Evolutionary conservation across 2,329 filamentous ascomycete species (phyloP).

Genomic region (Harringtonia lauricola): DNA sequence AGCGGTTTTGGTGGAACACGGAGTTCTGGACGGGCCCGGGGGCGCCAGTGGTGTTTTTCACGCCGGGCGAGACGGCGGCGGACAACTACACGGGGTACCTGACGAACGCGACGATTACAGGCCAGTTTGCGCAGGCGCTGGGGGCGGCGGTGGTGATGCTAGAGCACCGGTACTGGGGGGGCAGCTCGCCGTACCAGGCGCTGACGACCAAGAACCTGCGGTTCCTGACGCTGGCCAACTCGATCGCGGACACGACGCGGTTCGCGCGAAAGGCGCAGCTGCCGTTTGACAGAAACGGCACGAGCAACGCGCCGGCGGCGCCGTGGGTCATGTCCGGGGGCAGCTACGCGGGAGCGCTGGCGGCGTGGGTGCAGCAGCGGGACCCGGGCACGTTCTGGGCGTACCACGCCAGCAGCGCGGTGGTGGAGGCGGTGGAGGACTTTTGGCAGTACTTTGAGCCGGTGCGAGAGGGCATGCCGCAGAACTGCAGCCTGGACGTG

Average conservation of each 20-base stretch:
- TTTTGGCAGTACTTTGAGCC: conserved; percentile 47
- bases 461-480: conserved; percentile 39
- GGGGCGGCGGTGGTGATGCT: conserved; percentile 28
- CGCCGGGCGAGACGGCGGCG: conserved; percentile 26
- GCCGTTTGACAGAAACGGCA: conserved; percentile 37
- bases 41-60: conserved; percentile 28
- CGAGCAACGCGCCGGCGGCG: conserved; percentile 33
- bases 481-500: conserved; percentile 45
- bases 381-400: conserved; percentile 48
- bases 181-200: conserved; percentile 23
- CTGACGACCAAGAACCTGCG: conserved; percentile 26
- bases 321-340: conserved; percentile 46
- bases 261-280: conserved; percentile 32
- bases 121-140: conserved; percentile 25
- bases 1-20: conserved; percentile 29
- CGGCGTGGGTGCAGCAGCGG: conserved; percentile 38
- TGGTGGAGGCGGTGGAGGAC: conserved; percentile 38
- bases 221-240: conserved; percentile 29
- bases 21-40: conserved; percentile 29
- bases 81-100: conserved; percentile 32
- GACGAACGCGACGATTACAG: conserved; percentile 29
- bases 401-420: conserved; percentile 44
- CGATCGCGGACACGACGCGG: conserved; percentile 27
- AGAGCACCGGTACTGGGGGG: conserved; percentile 33
- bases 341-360: conserved; percentile 40